Evolutionary conservation across 257 asterid species (phyloP).

Genomic region (Haberlea rhodopensis): DNA sequence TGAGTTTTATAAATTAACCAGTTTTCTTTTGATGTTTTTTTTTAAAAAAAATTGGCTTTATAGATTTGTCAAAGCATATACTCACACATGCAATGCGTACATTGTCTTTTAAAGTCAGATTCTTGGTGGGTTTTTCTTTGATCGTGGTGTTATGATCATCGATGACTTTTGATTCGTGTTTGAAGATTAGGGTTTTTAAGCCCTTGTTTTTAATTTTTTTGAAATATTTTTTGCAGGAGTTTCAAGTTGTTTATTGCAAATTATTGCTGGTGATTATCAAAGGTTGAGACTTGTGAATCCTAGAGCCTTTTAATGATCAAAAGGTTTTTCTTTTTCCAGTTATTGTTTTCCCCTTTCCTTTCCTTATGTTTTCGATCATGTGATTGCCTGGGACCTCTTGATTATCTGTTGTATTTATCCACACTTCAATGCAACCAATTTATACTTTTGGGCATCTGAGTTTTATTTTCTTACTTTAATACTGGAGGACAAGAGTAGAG

Average conservation of each 20-base stretch:
- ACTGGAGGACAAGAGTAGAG: slow-evolving; percentile 14
- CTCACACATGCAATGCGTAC: slow-evolving; percentile 36
- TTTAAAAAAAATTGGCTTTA: slow-evolving; percentile 22
- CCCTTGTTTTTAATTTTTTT: neutral
- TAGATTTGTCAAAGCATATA: neutral
- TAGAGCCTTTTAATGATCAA: slow-evolving; percentile 48
- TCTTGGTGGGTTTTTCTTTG: slow-evolving; percentile 35
- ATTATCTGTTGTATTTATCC: slow-evolving; percentile 19
- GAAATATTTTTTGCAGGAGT: slow-evolving; percentile 34
- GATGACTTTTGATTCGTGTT: slow-evolving; percentile 21
- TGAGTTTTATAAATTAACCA: neutral
- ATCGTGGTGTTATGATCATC: slow-evolving; percentile 35
- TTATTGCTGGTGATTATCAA: slow-evolving; percentile 36
- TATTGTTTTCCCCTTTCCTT: slow-evolving; percentile 1
- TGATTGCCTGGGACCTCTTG: slow-evolving; percentile 27
- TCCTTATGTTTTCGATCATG: slow-evolving; percentile 14
- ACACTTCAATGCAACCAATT: slow-evolving; percentile 8
- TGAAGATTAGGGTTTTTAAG: slow-evolving; percentile 39
- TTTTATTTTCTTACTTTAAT: slow-evolving; percentile 23
- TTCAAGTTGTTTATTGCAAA: slow-evolving; percentile 26
- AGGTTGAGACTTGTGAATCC: slow-evolving; percentile 39
- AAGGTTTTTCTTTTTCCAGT: slow-evolving; percentile 33
- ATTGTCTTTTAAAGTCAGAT: slow-evolving; percentile 21
- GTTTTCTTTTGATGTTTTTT: neutral
- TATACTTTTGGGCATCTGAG: slow-evolving; percentile 21